phyloP scores from a whole-genome alignment of 2,329 filamentous ascomycete species.

The Paramyrothecium roridum region DNA sequence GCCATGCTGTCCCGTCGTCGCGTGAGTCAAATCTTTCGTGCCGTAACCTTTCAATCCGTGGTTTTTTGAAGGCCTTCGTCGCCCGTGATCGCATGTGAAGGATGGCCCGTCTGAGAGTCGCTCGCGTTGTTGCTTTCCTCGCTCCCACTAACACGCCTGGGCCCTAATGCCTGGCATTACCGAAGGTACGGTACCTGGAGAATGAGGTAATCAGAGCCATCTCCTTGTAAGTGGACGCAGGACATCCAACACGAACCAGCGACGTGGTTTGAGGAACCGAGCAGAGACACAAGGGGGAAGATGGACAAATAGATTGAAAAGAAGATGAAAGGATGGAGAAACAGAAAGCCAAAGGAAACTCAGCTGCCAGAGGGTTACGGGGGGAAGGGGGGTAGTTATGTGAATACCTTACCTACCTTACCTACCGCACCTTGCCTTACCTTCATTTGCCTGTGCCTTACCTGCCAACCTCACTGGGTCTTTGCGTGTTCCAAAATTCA shows the following conservation, averaged over 20 bases:
- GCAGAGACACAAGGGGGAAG: conserved; percentile 11
- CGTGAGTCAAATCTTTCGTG: conserved; percentile 7
- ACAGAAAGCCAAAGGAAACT: conserved; percentile 21
- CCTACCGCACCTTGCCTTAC: conserved; percentile 10
- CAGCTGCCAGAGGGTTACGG: conserved; percentile 25
- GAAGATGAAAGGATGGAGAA: conserved; percentile 11
- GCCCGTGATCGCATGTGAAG: too few relatives aligned
- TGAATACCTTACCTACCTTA: conserved; percentile 20
- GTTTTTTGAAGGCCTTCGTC: too few relatives aligned
- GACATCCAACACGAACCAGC: background rate
- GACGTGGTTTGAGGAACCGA: background rate
- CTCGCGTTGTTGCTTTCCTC: too few relatives aligned
- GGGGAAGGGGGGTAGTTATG: conserved; percentile 33
- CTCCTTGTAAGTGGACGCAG: background rate
- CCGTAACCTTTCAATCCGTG: background rate
- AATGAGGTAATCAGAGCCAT: background rate
- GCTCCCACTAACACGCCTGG: too few relatives aligned
- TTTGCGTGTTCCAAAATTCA: conserved; percentile 4
- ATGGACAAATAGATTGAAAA: conserved; percentile 14
- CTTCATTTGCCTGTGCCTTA: conserved; percentile 2
- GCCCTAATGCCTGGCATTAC: too few relatives aligned
- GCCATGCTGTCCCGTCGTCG: background rate
- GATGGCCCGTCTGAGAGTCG: too few relatives aligned
- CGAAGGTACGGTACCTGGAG: background rate
- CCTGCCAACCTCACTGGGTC: background rate